phyloP scores from a whole-genome alignment of 2,329 filamentous ascomycete genomes.

The Monilinia aucupariae region DNA sequence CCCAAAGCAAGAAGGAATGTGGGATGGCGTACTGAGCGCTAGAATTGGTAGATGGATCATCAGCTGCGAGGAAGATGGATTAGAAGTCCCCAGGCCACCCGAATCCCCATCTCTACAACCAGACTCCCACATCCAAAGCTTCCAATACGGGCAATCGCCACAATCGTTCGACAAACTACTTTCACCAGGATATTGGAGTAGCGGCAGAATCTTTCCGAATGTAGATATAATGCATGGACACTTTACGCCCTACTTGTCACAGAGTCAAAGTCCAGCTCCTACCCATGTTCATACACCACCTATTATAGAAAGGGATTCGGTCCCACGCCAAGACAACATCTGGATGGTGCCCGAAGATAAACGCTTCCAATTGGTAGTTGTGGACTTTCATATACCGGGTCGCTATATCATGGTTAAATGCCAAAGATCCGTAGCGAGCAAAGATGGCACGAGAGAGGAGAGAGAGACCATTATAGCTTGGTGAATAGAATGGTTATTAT shows the following conservation, averaged over 20 bases:
- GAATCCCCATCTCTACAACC: neutral
- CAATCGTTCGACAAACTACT: neutral
- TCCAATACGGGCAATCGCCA: neutral
- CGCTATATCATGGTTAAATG: slow-evolving; percentile 30
- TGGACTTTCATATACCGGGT: slow-evolving; percentile 30
- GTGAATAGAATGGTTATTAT: slow-evolving; percentile 17
- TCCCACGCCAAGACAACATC: neutral
- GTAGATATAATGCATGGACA: neutral
- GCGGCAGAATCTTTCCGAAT: neutral
- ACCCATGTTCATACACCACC: neutral
- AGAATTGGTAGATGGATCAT: slow-evolving; percentile 30
- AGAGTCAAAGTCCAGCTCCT: neutral
- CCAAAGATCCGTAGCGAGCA: slow-evolving; percentile 21
- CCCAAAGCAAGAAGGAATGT: slow-evolving; percentile 61
- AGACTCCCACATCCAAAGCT: neutral
- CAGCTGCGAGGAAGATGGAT: slow-evolving; percentile 29
- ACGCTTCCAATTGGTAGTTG: slow-evolving; percentile 26
- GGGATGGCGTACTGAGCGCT: slow-evolving; percentile 44
- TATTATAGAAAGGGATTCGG: neutral
- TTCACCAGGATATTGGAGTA: neutral
- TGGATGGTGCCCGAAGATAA: slow-evolving; percentile 30
- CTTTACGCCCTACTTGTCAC: slow-evolving; percentile 6
- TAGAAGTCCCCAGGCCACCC: slow-evolving; percentile 18
- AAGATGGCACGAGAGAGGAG: slow-evolving; percentile 27
- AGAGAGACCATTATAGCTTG: slow-evolving; percentile 31